Conservation (phyloP, 257 asterid species). For the Solanum bukasovii region DNA sequence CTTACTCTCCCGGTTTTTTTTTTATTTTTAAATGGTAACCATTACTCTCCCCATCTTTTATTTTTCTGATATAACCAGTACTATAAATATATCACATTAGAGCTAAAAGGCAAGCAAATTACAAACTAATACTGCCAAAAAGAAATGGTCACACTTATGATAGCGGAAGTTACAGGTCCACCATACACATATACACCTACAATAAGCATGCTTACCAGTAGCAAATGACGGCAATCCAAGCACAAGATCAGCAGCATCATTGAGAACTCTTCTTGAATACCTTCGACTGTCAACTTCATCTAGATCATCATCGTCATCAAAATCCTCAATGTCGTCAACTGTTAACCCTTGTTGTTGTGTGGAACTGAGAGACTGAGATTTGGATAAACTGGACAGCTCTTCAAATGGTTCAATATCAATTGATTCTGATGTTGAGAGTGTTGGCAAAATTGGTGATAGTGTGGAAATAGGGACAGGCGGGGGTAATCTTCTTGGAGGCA, state of each 20-base stretch:
- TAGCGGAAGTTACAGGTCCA: neutral
- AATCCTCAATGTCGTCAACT: slow-evolving; percentile 89
- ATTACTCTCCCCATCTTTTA: neutral
- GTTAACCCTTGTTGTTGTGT: slow-evolving; percentile 60
- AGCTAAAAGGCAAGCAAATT: neutral
- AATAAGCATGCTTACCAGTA: slow-evolving; percentile 41
- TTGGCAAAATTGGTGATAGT: slow-evolving; percentile 46
- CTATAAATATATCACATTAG: neutral
- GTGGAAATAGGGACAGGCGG: slow-evolving; percentile 47
- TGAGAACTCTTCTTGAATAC: slow-evolving; percentile 89
- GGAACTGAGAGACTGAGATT: slow-evolving; percentile 54
- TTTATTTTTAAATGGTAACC: neutral
- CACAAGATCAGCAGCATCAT: slow-evolving; percentile 88
- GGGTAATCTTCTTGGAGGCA: slow-evolving; percentile 87
- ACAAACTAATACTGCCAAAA: neutral
- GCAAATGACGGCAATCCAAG: slow-evolving; percentile 71
- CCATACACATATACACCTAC: neutral
- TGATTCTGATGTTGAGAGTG: slow-evolving; percentile 42
- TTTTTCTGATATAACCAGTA: neutral
- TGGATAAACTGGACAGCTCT: slow-evolving; percentile 41
- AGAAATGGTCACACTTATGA: neutral
- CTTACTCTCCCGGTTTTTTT: neutral
- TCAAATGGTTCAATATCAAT: slow-evolving; percentile 58
- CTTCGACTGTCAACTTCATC: slow-evolving; percentile 60
- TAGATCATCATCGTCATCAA: slow-evolving; percentile 57